Base-by-base conservation (phyloP, 2,329 filamentous ascomycete species). In the Verticillium isaacii region DNA sequence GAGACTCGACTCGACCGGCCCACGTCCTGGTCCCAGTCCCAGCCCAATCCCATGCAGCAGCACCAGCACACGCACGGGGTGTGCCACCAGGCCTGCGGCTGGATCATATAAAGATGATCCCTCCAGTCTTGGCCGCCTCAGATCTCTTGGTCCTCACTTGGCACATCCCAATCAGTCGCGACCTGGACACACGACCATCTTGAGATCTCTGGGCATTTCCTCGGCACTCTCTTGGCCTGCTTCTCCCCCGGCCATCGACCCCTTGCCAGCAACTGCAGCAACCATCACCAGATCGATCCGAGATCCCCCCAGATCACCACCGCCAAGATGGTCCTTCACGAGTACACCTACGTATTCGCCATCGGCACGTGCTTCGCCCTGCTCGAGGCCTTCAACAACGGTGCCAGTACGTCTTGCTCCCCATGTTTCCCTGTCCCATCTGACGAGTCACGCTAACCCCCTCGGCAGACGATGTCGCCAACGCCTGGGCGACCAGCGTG, bases 401-500 rank as follows among this genome's bases (percentile, higher is more conserved):
- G 89, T 74, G 89, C 89, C 69, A 91, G 88, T 91, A 78, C 77
- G 87, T 84, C 29, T 17, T 52, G 36, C 39, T 15, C 17, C 32
- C 29, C 17, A 17, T n/a, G 12, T 12, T 15, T 12, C 19, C 5
- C 6, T 17, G 32, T 59, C 15, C 60, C 25, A 25, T 25, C 25
- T 64, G 25, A 14, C 32, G 54, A 32, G 23, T 39, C 17, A 25
- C 29, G 29, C 29, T 29, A 29, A 29, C 29, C 3, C 58, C 56
- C n/a, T 32, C 9, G 32, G 12, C 63, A 89, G 87, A 93, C 75
- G 91, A 93, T 89, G 90, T 94, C 62, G 90, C 91, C 71, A 94
- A 94, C 77, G 80, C 90, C 58, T 93, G 89, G 88, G 90, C 90
- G 8, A 93, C 91, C 68, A 89, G 85, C 56, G 90, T 93, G 63